Percentiles rank a stretch among this genome's conserved stretches.
Evolutionary conservation across 345 rosid species (phyloP).

Genomic region (Eucalyptus coolabah): DNA sequence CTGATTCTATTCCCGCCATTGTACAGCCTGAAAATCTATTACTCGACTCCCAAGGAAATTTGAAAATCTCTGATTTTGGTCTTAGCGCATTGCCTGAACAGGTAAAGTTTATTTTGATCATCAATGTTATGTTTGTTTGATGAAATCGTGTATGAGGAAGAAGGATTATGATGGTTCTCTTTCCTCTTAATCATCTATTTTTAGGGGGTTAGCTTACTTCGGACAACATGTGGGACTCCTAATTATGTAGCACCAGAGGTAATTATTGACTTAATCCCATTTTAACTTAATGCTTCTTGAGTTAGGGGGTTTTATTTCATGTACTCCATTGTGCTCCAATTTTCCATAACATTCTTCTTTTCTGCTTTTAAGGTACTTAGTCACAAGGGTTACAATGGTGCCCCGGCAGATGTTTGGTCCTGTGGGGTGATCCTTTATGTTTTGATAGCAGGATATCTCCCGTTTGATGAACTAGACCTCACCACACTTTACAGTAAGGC

Average conservation of each 20-base stretch:
- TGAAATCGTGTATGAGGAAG: neutral
- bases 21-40: slow-evolving; percentile 91
- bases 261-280: neutral
- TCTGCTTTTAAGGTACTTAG: slow-evolving; percentile 59
- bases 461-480: slow-evolving; percentile 96
- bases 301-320: neutral
- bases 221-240: slow-evolving; percentile 96
- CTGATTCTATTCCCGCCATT: neutral
- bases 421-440: slow-evolving; percentile 96
- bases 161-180: neutral
- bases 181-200: neutral
- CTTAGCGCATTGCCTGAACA: slow-evolving; percentile 82
- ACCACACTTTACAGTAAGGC: slow-evolving; percentile 93
- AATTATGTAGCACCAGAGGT: slow-evolving; percentile 99
- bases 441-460: slow-evolving; percentile 94
- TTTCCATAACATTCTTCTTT: neutral
- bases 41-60: slow-evolving; percentile 85
- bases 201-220: slow-evolving; percentile 77
- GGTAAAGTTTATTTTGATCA: slow-evolving; percentile 23
- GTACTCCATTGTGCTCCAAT: neutral
- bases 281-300: neutral
- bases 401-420: slow-evolving; percentile 95
- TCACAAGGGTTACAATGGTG: slow-evolving; percentile 96
- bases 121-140: neutral
- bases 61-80: slow-evolving; percentile 94